Percentiles rank a stretch among this genome's conserved stretches.
Evolutionary conservation across 1,284 basidiomycete species (phyloP).

Genomic region (Amylostereum chailletii): DNA sequence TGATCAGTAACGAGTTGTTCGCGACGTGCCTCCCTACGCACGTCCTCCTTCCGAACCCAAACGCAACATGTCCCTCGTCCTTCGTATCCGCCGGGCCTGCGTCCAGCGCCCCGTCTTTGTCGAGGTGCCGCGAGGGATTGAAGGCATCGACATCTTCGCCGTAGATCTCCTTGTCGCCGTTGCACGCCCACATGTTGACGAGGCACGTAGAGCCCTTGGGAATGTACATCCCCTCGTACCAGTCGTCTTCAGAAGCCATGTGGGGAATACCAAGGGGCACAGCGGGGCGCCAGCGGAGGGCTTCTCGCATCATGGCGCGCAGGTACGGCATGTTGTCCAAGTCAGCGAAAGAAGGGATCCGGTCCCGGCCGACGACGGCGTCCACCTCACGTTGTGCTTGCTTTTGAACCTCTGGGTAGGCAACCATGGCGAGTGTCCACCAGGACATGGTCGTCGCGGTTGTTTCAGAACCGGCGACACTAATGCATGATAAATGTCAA

Average conservation of each 20-base stretch:
- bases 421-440: conserved; percentile 7
- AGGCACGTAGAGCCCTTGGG: conserved; percentile 13
- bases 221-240: conserved; percentile 14
- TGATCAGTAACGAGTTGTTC: neutral
- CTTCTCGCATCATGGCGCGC: conserved; percentile 8
- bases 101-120: neutral
- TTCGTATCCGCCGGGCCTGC: neutral
- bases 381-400: conserved; percentile 10
- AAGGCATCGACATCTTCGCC: neutral
- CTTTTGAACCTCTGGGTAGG: conserved; percentile 7
- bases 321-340: conserved; percentile 5
- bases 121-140: neutral
- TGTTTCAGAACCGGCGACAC: conserved; percentile 2
- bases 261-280: conserved; percentile 7
- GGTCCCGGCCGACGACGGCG: conserved; percentile 6
- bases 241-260: conserved; percentile 8
- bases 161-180: neutral
- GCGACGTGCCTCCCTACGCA: neutral
- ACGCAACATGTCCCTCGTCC: neutral
- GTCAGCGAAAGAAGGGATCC: conserved; percentile 7
- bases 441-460: conserved; percentile 3
- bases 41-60: neutral
- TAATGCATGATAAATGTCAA: neutral
- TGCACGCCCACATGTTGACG: conserved; percentile 8
- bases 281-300: conserved; percentile 6